phyloP scores from a whole-genome alignment of 1,284 basidiomycete species.

The Cryptococcus hybrid region DNA sequence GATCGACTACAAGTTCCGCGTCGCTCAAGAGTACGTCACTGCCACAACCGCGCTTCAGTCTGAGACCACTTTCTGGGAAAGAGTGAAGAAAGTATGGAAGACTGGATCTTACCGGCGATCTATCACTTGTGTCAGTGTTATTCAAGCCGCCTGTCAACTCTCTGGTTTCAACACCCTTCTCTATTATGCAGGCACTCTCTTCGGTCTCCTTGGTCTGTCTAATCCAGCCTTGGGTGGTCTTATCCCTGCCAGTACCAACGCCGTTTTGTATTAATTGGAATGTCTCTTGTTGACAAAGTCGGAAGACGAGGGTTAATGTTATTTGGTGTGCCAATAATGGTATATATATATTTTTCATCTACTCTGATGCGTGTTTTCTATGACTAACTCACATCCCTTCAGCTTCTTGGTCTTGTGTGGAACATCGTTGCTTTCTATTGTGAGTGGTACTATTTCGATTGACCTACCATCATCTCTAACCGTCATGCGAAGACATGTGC shows the following conservation, averaged over 20 bases:
- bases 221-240: constrained; percentile 30
- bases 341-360: not conserved
- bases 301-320: constrained; percentile 36
- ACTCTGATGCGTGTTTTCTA: too few species aligned
- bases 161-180: constrained; percentile 43
- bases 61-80: constrained; percentile 9
- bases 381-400: not conserved
- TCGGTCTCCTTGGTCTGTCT: constrained; percentile 39
- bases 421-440: constrained; percentile 33
- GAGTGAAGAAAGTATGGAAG: constrained; percentile 16
- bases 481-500: not conserved
- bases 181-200: constrained; percentile 41
- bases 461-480: too few species aligned
- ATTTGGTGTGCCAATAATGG: constrained; percentile 22
- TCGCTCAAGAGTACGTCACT: too few species aligned
- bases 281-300: constrained; percentile 38
- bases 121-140: constrained; percentile 18
- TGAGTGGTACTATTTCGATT: too few species aligned
- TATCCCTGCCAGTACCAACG: constrained; percentile 23
- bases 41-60: constrained; percentile 25
- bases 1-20: constrained; percentile 21
- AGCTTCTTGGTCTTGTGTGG: constrained; percentile 28
- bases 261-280: constrained; percentile 31
- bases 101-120: constrained; percentile 22
- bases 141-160: constrained; percentile 29